Conservation (phyloP, 116 monocot genomes). For the Cymodocea nodosa region DNA sequence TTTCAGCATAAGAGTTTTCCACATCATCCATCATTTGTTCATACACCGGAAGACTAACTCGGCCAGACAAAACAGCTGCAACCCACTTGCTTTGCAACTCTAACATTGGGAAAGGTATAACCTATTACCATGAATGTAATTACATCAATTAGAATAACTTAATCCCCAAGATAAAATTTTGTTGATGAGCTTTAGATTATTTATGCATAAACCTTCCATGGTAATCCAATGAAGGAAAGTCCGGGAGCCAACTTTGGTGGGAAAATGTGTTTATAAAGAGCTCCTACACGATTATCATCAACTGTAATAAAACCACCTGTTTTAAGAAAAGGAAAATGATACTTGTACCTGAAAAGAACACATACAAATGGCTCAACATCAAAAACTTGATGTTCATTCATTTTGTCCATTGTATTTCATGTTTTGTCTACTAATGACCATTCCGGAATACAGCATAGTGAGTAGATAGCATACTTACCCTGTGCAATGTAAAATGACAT, state of each 20-base stretch:
- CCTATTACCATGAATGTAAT: slow-evolving; percentile 2
- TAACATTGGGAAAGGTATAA: slow-evolving; percentile 18
- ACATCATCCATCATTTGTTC: slow-evolving; percentile 20
- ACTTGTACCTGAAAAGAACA: slow-evolving; percentile 39
- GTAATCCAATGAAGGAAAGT: slow-evolving; percentile 56
- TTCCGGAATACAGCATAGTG: background rate
- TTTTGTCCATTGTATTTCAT: background rate
- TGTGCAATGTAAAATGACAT: slow-evolving; percentile 63
- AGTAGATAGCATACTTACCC: slow-evolving; percentile 30
- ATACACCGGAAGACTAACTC: slow-evolving; percentile 5
- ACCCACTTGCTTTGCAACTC: slow-evolving; percentile 31
- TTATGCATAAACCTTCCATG: slow-evolving; percentile 22
- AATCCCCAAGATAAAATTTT: background rate
- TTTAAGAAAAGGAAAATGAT: slow-evolving; percentile 63
- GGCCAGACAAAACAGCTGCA: slow-evolving; percentile 19
- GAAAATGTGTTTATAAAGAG: slow-evolving; percentile 67
- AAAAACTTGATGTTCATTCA: background rate
- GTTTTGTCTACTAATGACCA: background rate
- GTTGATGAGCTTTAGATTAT: background rate
- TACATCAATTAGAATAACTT: background rate
- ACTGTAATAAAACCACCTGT: slow-evolving; percentile 27
- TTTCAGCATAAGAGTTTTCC: slow-evolving; percentile 9
- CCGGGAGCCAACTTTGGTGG: slow-evolving; percentile 38
- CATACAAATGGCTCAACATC: background rate
- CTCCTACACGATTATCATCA: slow-evolving; percentile 69